These are phyloP conservation scores for Penicillium crustosum DNA, from an alignment of 2,329 filamentous ascomycete species.

Conservation along the genomic window DNA sequence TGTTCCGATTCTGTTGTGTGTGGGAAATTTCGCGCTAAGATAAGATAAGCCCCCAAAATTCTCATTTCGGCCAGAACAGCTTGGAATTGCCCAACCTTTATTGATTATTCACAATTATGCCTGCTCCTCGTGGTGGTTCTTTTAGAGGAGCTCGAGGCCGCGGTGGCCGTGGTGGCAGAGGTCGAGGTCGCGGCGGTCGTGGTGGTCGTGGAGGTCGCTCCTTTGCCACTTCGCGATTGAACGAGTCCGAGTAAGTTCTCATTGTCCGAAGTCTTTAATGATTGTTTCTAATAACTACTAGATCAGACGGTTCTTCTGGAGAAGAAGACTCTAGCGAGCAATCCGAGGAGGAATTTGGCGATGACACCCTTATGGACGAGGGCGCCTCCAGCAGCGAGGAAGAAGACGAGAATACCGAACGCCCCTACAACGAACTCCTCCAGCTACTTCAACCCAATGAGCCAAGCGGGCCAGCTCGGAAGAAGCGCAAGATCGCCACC, in stretches of 20 bases:
- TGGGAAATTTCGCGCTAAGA: slow-evolving; percentile 51
- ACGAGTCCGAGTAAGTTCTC: slow-evolving; percentile 39
- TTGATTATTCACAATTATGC: slow-evolving; percentile 16
- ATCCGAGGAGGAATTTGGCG: slow-evolving; percentile 43
- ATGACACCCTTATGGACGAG: slow-evolving; percentile 39
- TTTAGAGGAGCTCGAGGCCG: slow-evolving; percentile 27
- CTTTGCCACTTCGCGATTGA: slow-evolving; percentile 42
- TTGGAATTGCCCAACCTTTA: not conserved
- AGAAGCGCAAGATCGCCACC: slow-evolving; percentile 53
- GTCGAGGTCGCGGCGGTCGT: slow-evolving; percentile 44
- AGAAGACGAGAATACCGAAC: slow-evolving; percentile 42
- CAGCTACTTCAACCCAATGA: slow-evolving; percentile 53
- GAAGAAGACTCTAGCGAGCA: slow-evolving; percentile 43
- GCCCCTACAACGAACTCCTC: slow-evolving; percentile 58
- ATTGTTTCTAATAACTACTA: slow-evolving; percentile 19
- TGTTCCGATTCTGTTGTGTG: slow-evolving; percentile 40
- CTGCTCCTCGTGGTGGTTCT: slow-evolving; percentile 28
- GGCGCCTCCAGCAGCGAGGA: slow-evolving; percentile 42
- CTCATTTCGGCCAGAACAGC: slow-evolving; percentile 8
- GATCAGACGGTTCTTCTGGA: slow-evolving; percentile 31
- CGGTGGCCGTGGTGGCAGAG: slow-evolving; percentile 72
- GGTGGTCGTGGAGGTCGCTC: slow-evolving; percentile 6
- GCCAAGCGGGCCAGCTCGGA: slow-evolving; percentile 49
- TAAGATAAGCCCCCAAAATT: slow-evolving; percentile 31
- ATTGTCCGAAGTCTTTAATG: not conserved